Percentiles rank a stretch among this genome's conserved stretches.
These are phyloP conservation scores for Rhizoctonia solani DNA, from an alignment of 1,284 basidiomycete species.

Conservation along the genomic window DNA sequence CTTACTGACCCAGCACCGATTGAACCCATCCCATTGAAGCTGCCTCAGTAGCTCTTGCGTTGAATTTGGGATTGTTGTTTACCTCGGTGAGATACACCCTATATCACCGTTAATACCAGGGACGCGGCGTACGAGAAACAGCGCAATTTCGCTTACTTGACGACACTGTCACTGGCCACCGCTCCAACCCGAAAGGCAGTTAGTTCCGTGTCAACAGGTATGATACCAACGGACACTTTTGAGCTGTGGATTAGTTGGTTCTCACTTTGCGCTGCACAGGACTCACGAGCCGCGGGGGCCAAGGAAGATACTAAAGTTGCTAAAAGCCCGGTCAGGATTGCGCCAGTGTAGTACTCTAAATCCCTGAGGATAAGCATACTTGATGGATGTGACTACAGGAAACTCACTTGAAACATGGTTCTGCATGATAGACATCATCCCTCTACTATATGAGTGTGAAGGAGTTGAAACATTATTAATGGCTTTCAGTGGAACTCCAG, in stretches of 20 bases:
- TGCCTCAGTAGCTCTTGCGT: neutral
- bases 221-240: slow-evolving; percentile 23
- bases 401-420: slow-evolving; percentile 10
- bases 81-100: neutral
- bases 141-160: neutral
- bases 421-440: neutral
- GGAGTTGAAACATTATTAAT: slow-evolving; percentile 29
- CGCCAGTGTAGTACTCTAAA: slow-evolving; percentile 14
- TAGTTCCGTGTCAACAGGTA: slow-evolving; percentile 9
- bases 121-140: neutral
- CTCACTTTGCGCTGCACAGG: neutral
- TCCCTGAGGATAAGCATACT: neutral
- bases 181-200: slow-evolving; percentile 22
- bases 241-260: neutral
- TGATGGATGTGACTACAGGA: neutral
- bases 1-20: neutral
- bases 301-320: slow-evolving; percentile 1
- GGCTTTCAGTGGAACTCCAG: slow-evolving; percentile 5
- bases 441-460: neutral
- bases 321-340: slow-evolving; percentile 7
- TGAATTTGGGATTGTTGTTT: neutral
- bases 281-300: slow-evolving; percentile 30
- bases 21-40: slow-evolving; percentile 32
- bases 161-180: neutral
- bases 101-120: neutral